These are phyloP conservation scores for Aspergillus indologenus DNA, from an alignment of 495 filamentous ascomycete genomes.

Conservation along the genomic window DNA sequence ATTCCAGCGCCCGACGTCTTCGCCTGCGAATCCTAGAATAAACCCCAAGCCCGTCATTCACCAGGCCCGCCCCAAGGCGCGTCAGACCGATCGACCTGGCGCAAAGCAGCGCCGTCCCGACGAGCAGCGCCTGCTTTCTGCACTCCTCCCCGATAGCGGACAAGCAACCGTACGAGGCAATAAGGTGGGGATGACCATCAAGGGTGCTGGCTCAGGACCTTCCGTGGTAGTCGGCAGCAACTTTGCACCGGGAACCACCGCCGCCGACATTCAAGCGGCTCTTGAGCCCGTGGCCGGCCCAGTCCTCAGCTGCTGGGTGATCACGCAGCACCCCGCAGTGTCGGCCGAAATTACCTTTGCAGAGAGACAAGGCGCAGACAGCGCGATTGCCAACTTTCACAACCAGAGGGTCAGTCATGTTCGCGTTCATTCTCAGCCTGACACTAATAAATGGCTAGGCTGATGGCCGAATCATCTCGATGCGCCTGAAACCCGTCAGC, in stretches of 20 bases:
- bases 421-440: background rate
- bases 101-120: slow-evolving; percentile 37
- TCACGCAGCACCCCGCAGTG: slow-evolving; percentile 69
- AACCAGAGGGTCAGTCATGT: slow-evolving; percentile 66
- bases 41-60: slow-evolving; percentile 21
- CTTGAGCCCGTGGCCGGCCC: slow-evolving; percentile 69
- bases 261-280: slow-evolving; percentile 88
- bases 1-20: slow-evolving; percentile 43
- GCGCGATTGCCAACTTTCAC: slow-evolving; percentile 79
- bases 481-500: slow-evolving; percentile 63
- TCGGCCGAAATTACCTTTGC: slow-evolving; percentile 83
- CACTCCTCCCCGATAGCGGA: slow-evolving; percentile 28
- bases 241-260: slow-evolving; percentile 89
- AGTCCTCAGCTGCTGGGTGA: slow-evolving; percentile 67
- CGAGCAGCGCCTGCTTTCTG: slow-evolving; percentile 35
- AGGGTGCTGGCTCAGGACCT: slow-evolving; percentile 69
- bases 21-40: slow-evolving; percentile 34
- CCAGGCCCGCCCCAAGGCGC: slow-evolving; percentile 21
- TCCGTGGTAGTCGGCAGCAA: slow-evolving; percentile 84
- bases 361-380: slow-evolving; percentile 73
- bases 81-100: slow-evolving; percentile 26
- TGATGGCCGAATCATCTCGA: slow-evolving; percentile 75
- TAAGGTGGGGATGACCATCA: slow-evolving; percentile 64
- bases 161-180: slow-evolving; percentile 29
- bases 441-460: slow-evolving; percentile 54